phyloP scores from a whole-genome alignment of 768 basidiomycete genomes.

The Tephrocybe sp. region DNA sequence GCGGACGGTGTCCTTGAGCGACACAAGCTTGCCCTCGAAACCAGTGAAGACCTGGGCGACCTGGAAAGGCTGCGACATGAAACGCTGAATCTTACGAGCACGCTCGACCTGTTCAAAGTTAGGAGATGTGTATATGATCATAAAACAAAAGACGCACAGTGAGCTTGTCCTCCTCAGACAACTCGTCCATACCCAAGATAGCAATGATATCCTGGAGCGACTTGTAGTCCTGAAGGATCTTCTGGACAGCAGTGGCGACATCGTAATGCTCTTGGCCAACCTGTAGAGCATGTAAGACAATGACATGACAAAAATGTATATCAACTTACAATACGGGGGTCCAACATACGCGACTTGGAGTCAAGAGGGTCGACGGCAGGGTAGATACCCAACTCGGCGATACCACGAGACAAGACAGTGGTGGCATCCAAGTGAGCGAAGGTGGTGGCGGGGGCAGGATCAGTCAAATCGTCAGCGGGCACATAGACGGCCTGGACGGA shows the following conservation, averaged over 20 bases:
- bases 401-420: conserved; percentile 98
- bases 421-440: conserved; percentile 99
- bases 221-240: conserved; percentile 97
- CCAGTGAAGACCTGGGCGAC: conserved; percentile 99
- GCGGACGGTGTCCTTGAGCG: conserved; percentile 92
- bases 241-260: conserved; percentile 94
- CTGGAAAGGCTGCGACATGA: conserved; percentile 99
- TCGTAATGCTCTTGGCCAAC: conserved; percentile 93
- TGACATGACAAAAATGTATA: background rate
- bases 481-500: conserved; percentile 99
- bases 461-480: conserved; percentile 99
- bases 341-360: conserved; percentile 99
- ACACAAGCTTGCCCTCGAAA: conserved; percentile 96
- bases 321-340: conserved; percentile 89
- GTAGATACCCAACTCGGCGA: conserved; percentile 99
- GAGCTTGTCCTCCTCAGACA: conserved; percentile 99
- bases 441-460: conserved; percentile 98
- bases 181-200: conserved; percentile 99
- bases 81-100: conserved; percentile 97
- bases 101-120: conserved; percentile 74
- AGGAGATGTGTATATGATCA: background rate
- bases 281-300: conserved; percentile 26
- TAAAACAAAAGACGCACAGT: conserved; percentile 56
- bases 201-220: conserved; percentile 99
- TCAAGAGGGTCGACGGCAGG: conserved; percentile 99